Conservation (phyloP, 2,329 filamentous ascomycete species). For the Simplicillium aogashimaense region DNA sequence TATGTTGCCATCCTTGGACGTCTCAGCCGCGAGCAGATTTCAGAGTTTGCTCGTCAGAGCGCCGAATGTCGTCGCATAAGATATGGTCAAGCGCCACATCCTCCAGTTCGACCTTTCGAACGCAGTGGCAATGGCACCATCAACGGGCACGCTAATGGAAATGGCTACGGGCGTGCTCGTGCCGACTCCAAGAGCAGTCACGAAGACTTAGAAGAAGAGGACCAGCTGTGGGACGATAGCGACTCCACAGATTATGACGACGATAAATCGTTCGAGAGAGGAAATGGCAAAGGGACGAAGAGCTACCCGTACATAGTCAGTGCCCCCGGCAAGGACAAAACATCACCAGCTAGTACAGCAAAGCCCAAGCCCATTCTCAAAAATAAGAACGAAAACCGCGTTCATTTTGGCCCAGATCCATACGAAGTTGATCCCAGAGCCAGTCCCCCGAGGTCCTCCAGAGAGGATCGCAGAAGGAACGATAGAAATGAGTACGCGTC, state of each 20-base stretch:
- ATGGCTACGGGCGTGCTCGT: conserved; percentile 9
- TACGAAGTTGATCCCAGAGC: conserved; percentile 28
- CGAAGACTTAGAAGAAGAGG: conserved; percentile 15
- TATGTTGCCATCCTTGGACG: conserved; percentile 52
- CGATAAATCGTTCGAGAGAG: conserved; percentile 19
- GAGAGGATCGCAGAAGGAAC: conserved; percentile 20
- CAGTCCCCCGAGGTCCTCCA: conserved; percentile 15
- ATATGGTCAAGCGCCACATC: conserved; percentile 7
- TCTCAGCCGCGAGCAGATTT: conserved; percentile 40
- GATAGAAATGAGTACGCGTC: conserved; percentile 2
- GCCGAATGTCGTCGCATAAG: conserved; percentile 34
- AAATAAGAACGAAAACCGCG: conserved; percentile 48
- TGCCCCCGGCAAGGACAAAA: conserved; percentile 21
- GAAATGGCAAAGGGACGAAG: conserved; percentile 18
- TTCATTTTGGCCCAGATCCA: conserved; percentile 41
- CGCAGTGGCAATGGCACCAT: too few species aligned
- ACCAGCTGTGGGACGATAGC: conserved; percentile 18
- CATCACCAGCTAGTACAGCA: conserved; percentile 23
- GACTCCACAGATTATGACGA: conserved; percentile 22
- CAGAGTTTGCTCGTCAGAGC: conserved; percentile 38
- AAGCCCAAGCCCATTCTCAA: conserved; percentile 51
- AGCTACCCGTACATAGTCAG: conserved; percentile 26
- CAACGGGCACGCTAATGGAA: conserved; percentile 1
- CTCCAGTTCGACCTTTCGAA: conserved; percentile 1
- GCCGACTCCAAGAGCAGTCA: conserved; percentile 21